Evolutionary conservation across 2,329 filamentous ascomycete genomes (phyloP).

Genomic region (Exophiala sideris): DNA sequence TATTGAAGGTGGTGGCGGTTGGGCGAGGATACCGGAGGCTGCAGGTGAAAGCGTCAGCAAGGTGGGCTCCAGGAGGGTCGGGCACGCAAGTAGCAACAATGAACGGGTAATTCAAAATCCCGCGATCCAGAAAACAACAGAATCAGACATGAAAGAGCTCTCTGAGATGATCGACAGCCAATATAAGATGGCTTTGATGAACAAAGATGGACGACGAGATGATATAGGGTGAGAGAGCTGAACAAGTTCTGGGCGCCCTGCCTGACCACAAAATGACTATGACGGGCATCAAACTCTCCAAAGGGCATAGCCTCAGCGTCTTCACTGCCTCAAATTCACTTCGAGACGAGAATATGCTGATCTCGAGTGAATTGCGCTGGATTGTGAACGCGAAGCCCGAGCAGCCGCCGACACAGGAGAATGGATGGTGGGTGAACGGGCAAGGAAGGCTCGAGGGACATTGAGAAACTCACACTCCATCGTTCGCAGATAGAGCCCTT

Average conservation of each 20-base stretch:
- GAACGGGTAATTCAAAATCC: constrained; percentile 7
- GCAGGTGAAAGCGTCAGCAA: constrained; percentile 27
- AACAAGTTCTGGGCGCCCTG: constrained; percentile 2
- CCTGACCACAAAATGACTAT: constrained; percentile 1
- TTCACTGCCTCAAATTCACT: background rate
- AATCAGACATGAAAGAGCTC: background rate
- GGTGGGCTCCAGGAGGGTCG: constrained; percentile 16
- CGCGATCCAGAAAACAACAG: constrained; percentile 19
- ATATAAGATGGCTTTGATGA: constrained; percentile 26
- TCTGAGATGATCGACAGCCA: constrained; percentile 17
- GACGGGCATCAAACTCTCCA: constrained; percentile 1
- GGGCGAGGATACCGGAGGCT: constrained; percentile 23
- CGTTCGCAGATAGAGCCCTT: constrained; percentile 13
- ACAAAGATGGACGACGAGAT: constrained; percentile 21
- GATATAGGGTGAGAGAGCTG: constrained; percentile 9
- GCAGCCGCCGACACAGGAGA: constrained; percentile 16
- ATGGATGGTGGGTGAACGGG: background rate
- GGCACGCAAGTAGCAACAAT: constrained; percentile 4
- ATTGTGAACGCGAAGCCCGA: constrained; percentile 13
- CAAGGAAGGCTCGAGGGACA: background rate
- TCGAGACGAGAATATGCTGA: constrained; percentile 2
- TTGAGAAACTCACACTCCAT: constrained; percentile 23
- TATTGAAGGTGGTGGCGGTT: constrained; percentile 22
- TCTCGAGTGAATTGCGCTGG: constrained; percentile 3
- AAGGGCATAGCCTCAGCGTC: background rate